Percentiles rank a stretch among this genome's conserved stretches.
Conservation (phyloP, 176 grass and related monocot species). For the Oryza brachyantha region DNA sequence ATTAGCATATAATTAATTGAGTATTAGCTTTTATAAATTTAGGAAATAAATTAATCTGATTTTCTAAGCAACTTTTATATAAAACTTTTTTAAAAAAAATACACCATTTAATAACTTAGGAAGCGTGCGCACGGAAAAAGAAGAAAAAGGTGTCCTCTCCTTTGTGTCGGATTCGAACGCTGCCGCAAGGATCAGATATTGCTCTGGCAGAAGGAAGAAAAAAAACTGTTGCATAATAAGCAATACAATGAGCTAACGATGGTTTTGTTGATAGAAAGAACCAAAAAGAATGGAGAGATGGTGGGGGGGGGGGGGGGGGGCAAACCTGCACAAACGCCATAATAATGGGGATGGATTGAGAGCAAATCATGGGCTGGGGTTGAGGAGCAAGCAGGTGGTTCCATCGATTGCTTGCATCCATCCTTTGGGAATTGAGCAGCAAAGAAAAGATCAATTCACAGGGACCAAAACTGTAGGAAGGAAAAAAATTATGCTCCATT, state of each 20-base stretch:
- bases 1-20: too few relatives aligned
- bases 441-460: background rate
- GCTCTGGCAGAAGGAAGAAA: background rate
- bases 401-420: slow-evolving; percentile 46
- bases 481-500: too few relatives aligned
- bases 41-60: too few relatives aligned
- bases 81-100: too few relatives aligned
- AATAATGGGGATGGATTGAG: slow-evolving; percentile 8
- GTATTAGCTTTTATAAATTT: too few relatives aligned
- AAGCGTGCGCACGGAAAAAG: too few relatives aligned
- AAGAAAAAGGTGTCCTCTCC: too few relatives aligned
- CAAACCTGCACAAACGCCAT: background rate
- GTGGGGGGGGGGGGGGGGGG: too few relatives aligned
- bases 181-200: background rate
- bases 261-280: slow-evolving; percentile 43
- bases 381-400: slow-evolving; percentile 16
- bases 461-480: background rate
- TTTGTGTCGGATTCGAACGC: too few relatives aligned
- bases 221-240: background rate
- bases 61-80: too few relatives aligned
- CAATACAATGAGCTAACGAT: background rate
- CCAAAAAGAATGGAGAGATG: slow-evolving; percentile 43
- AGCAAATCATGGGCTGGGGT: slow-evolving; percentile 44
- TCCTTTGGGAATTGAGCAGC: slow-evolving; percentile 45
- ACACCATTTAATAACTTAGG: too few relatives aligned